Evolutionary conservation across 164 flowering plant genomes (phyloP).

Genomic region (Magnolia changhungtana): DNA sequence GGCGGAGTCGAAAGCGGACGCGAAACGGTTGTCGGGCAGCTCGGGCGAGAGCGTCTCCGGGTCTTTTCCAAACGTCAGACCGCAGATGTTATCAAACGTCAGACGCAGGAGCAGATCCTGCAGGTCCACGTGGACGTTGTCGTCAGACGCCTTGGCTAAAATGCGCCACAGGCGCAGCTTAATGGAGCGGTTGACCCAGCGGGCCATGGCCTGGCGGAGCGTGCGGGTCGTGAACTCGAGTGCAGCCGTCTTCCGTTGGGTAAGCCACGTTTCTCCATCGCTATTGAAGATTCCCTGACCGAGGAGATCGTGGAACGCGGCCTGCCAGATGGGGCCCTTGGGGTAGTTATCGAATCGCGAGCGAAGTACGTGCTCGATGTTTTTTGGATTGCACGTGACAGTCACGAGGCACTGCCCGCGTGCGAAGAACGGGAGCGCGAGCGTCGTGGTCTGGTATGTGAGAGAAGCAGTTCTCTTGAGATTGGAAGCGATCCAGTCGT

Average conservation of each 20-base stretch:
- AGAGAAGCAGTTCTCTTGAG: conserved; percentile 42
- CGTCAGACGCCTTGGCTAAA: conserved; percentile 38
- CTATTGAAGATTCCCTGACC: conserved; percentile 90
- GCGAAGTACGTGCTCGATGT: conserved; percentile 75
- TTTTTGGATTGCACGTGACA: conserved; percentile 79
- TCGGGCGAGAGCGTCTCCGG: conserved; percentile 72
- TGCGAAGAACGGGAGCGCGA: conserved; percentile 63
- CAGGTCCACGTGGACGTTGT: conserved; percentile 49
- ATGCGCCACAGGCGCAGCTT: conserved; percentile 63
- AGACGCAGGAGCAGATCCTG: conserved; percentile 75
- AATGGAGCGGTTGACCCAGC: conserved; percentile 86
- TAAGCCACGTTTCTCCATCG: conserved; percentile 85
- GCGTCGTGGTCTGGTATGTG: conserved; percentile 74
- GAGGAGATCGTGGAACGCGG: conserved; percentile 76
- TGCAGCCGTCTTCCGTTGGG: conserved; percentile 84
- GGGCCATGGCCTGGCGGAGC: conserved; percentile 79
- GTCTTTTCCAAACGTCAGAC: conserved; percentile 80
- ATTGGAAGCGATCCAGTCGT: conserved; percentile 75
- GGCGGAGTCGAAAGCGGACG: conserved; percentile 73
- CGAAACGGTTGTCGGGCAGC: conserved; percentile 66
- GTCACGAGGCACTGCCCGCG: conserved; percentile 61
- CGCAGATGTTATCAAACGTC: conserved; percentile 90
- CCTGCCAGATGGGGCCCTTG: conserved; percentile 75
- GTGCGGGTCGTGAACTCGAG: conserved; percentile 91
- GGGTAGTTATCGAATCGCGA: conserved; percentile 88